phyloP scores from a whole-genome alignment of 352 stramenopile species.

The Thraustochytrium striatum region DNA sequence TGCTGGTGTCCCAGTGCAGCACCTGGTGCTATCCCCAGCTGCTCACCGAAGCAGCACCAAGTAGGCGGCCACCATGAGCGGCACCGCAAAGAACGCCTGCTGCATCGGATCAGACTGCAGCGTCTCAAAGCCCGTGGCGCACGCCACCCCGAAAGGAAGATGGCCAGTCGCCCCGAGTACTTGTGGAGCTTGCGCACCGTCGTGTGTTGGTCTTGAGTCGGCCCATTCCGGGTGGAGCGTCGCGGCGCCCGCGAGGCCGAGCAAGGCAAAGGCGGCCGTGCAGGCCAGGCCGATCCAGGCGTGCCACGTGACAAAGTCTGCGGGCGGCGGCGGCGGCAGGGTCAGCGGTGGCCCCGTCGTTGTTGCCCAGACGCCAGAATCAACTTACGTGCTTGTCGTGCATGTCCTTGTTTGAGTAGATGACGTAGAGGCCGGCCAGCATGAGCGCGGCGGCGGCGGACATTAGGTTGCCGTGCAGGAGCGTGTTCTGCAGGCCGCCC shows the following conservation, averaged over 20 bases:
- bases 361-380: not conserved
- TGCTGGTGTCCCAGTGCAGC: too few species aligned
- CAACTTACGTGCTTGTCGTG: not conserved
- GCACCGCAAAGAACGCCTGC: conserved; percentile 24
- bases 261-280: not conserved
- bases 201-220: conserved; percentile 43
- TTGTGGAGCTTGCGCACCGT: conserved; percentile 34
- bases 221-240: conserved; percentile 47
- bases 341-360: not conserved
- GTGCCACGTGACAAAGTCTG: conserved; percentile 44
- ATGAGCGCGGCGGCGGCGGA: not conserved
- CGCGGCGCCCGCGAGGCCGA: not conserved
- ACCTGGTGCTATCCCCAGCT: too few species aligned
- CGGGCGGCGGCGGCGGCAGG: not conserved
- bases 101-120: conserved; percentile 12
- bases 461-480: conserved; percentile 45
- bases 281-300: conserved; percentile 21
- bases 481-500: conserved; percentile 51
- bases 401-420: conserved; percentile 52
- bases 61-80: not conserved
- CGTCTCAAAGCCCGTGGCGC: conserved; percentile 43
- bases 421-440: conserved; percentile 47
- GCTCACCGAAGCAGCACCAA: conserved; percentile 37
- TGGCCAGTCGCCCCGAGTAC: conserved; percentile 10
- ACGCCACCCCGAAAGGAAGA: conserved; percentile 20